Conservation (phyloP, 1,139 yeast species). For the Hanseniaspora sp. region DNA sequence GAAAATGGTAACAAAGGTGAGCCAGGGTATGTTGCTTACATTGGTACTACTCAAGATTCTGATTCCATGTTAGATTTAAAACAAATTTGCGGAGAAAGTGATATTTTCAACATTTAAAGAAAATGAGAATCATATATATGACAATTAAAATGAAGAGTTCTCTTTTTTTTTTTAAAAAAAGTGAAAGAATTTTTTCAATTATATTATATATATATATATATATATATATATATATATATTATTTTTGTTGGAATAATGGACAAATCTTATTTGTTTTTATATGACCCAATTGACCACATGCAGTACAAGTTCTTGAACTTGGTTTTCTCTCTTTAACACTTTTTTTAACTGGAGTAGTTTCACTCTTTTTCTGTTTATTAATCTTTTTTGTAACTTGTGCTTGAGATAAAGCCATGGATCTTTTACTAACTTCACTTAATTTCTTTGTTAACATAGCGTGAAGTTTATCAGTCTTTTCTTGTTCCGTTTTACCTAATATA, state of each 20-base stretch:
- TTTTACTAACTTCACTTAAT: slow-evolving; percentile 15
- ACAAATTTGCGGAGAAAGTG: slow-evolving; percentile 23
- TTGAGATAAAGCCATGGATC: slow-evolving; percentile 67
- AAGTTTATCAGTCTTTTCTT: slow-evolving; percentile 68
- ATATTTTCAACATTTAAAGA: slow-evolving; percentile 25
- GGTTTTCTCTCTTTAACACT: slow-evolving; percentile 26
- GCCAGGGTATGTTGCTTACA: slow-evolving; percentile 32
- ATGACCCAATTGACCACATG: slow-evolving; percentile 93
- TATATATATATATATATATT: background rate
- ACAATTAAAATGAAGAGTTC: background rate
- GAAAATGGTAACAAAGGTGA: slow-evolving; percentile 28
- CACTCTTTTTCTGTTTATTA: slow-evolving; percentile 43
- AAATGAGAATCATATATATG: background rate
- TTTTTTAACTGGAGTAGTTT: slow-evolving; percentile 25
- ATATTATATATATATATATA: background rate
- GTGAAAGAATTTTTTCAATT: background rate
- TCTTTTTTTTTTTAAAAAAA: background rate
- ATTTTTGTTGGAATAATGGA: slow-evolving; percentile 52
- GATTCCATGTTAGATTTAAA: slow-evolving; percentile 19
- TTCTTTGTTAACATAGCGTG: slow-evolving; percentile 50
- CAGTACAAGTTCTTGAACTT: slow-evolving; percentile 76
- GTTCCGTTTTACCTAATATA: slow-evolving; percentile 64
- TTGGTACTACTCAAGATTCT: slow-evolving; percentile 24
- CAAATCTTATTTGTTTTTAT: slow-evolving; percentile 79
- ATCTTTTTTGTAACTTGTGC: slow-evolving; percentile 55